These are phyloP conservation scores for Dacryopinax spathularia DNA, from an alignment of 768 basidiomycete species.

Conservation along the genomic window DNA sequence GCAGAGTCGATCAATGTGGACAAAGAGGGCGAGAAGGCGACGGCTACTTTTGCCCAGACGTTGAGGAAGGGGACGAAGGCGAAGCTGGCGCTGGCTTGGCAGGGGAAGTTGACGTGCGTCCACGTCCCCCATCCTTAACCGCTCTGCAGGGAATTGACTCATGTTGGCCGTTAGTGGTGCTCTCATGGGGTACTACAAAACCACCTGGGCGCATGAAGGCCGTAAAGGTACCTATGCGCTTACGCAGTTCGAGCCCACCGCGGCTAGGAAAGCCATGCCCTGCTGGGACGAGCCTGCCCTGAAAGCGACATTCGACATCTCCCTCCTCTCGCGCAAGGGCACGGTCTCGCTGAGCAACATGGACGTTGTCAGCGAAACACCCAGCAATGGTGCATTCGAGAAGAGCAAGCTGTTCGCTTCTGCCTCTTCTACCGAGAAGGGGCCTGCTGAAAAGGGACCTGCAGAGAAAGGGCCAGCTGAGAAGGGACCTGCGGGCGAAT, in stretches of 20 bases:
- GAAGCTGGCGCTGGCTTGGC: constrained; percentile 54
- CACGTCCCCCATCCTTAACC: not conserved
- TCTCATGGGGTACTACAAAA: constrained; percentile 43
- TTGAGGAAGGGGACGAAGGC: constrained; percentile 59
- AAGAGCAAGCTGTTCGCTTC: not conserved
- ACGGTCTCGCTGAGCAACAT: constrained; percentile 80
- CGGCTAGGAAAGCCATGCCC: constrained; percentile 65
- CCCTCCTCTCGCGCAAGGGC: constrained; percentile 61
- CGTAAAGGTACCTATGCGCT: not conserved
- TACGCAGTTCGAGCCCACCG: constrained; percentile 46
- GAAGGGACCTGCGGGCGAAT: not conserved
- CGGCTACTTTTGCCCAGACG: constrained; percentile 40
- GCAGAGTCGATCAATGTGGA: constrained; percentile 37
- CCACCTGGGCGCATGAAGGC: not conserved
- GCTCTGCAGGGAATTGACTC: too few relatives aligned
- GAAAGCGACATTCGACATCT: constrained; percentile 67
- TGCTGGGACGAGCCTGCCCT: constrained; percentile 89
- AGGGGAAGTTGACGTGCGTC: constrained; percentile 41
- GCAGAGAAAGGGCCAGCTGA: not conserved
- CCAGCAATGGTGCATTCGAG: not conserved
- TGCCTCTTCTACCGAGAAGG: not conserved
- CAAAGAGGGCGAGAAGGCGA: constrained; percentile 46
- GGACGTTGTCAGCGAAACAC: constrained; percentile 29
- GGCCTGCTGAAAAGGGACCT: not conserved
- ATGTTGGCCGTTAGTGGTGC: not conserved